Conservation (phyloP, 1,284 basidiomycete species). For the Ceratobasidium sp. region DNA sequence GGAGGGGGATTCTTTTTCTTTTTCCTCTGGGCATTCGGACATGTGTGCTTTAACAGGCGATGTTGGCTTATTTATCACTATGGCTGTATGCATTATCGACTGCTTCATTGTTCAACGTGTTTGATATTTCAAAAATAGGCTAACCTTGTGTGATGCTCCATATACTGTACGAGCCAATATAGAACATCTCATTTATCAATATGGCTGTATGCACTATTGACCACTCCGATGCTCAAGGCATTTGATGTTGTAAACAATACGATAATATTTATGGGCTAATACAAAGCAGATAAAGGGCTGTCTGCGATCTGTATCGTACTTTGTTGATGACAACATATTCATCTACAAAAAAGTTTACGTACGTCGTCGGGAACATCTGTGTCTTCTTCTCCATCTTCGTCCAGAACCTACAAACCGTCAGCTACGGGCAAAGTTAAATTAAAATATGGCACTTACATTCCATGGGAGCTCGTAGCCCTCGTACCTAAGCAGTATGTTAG, state of each 20-base stretch:
- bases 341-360: neutral
- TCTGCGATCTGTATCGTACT: neutral
- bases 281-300: neutral
- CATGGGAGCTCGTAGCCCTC: conserved; percentile 21
- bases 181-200: too few species aligned
- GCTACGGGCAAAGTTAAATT: neutral
- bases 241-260: neutral
- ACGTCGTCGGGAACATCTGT: neutral
- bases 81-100: neutral
- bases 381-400: conserved; percentile 31
- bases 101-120: neutral
- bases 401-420: neutral
- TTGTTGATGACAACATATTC: neutral
- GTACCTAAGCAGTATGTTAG: neutral
- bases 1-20: neutral
- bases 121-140: neutral
- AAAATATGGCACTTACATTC: neutral
- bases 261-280: neutral
- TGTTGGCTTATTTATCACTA: neutral
- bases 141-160: too few species aligned
- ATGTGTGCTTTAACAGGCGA: neutral
- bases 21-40: neutral
- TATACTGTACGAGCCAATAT: too few species aligned
- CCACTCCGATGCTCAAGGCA: neutral
- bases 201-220: too few species aligned